Evolutionary conservation across 1,284 basidiomycete species (phyloP).

Genomic region (Xerocomus nothofagi): DNA sequence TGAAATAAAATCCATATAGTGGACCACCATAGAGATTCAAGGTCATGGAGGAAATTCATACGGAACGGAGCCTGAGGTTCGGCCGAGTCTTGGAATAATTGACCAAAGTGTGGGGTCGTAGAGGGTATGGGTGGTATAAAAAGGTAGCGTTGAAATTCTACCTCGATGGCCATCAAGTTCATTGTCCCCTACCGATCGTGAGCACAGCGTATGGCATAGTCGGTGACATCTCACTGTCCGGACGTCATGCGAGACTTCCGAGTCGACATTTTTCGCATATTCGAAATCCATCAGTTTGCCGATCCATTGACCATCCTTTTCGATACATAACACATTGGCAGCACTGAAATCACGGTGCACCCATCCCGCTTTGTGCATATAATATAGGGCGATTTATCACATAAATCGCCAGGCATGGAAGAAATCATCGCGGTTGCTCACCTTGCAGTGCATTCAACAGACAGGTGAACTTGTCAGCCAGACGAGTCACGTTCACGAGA

Average conservation of each 20-base stretch:
- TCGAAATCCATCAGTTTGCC: constrained; percentile 16
- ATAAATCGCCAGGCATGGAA: too few relatives aligned
- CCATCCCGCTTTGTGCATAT: constrained; percentile 8
- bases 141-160: not conserved
- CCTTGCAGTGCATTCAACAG: too few relatives aligned
- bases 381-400: not conserved
- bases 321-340: constrained; percentile 6
- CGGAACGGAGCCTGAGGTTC: not conserved
- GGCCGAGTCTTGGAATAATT: too few relatives aligned
- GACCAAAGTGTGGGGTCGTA: too few relatives aligned
- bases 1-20: constrained; percentile 8
- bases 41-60: constrained; percentile 12
- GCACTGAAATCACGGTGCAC: constrained; percentile 15
- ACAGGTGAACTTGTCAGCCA: too few relatives aligned
- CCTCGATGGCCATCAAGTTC: constrained; percentile 17
- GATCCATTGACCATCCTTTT: not conserved
- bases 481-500: too few relatives aligned
- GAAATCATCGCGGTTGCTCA: too few relatives aligned
- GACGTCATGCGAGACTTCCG: not conserved
- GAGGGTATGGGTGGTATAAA: not conserved
- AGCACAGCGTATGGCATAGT: not conserved
- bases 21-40: constrained; percentile 14
- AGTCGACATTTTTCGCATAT: constrained; percentile 3
- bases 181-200: constrained; percentile 11
- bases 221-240: constrained; percentile 6